Evolutionary conservation across 306 rosid genomes (phyloP), one percentile per base, ranked within the genome.

Genomic region (Neltuma alba): DNA sequence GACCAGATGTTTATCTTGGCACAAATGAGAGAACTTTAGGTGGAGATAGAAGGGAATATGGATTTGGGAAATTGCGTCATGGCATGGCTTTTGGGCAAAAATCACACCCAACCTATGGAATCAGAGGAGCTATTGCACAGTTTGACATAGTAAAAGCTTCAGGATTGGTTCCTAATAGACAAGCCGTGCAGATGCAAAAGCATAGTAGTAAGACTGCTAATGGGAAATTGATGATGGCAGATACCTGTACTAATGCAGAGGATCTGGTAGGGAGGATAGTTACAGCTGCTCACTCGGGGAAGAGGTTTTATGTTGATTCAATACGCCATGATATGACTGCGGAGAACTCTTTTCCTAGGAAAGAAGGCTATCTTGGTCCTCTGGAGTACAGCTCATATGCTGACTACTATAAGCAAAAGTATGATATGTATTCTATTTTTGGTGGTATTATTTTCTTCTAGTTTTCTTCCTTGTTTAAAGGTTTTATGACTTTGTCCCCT

Each of bases 1-100:
- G 99, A 75, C 99, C 99, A 67, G 99, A 95, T 90, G 98, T 95
- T 83, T 95, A 90, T 88, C 99, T 95, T 82, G 99, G 99, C 80
- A 95, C 99, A 76, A 95, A 91, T 74, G 99, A 95, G 87, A 96
- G 99, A 81, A 91, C 98, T 28, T 86, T 95, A 83, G 99, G 99
- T 67, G 99, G 99, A 34, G 99, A 95, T 55, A 91, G 97, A 90
- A 91, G 98, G 86, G 99, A 95, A 76, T 93, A 95, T 81, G 99
- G 99, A 58, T 95, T 92, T 69, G 94, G 92, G 50, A 95, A 95
- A 82, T 78, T 92, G 87, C 99, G 98, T 78, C 91, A 93, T 86
- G 99, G 99, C 86, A 88, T 93, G 93, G 96, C 90, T 73, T 90
- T 90, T 89, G 99, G 98, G 83, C 97, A 92, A 83, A 95, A 91